A percentile compares a stretch with the other conserved stretches of the same genome.
These are phyloP conservation scores for Diaporthe helianthi DNA, from an alignment of 2,329 filamentous ascomycete species.

Conservation along the genomic window DNA sequence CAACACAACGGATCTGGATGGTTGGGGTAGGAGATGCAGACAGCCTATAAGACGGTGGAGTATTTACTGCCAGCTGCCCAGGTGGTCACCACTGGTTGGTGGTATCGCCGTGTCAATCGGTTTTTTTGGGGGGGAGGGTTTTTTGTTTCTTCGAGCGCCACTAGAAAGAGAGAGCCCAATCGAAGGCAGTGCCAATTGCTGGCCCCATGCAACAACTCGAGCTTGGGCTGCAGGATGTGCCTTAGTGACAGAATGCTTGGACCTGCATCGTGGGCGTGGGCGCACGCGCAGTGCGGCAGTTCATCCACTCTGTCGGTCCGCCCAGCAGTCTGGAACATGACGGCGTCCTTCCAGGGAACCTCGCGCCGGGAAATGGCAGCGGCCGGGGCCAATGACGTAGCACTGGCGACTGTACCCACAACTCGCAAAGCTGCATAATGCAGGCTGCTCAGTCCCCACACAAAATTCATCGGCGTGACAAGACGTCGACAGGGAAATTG, in stretches of 20 bases:
- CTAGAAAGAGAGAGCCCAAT: constrained; percentile 21
- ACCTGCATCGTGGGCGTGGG: constrained; percentile 21
- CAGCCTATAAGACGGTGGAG: constrained; percentile 10
- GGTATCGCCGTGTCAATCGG: constrained; percentile 20
- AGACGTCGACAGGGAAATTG: constrained; percentile 29
- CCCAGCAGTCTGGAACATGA: constrained; percentile 17
- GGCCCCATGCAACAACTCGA: constrained; percentile 7
- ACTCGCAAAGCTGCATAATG: background rate
- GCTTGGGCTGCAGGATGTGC: constrained; percentile 21
- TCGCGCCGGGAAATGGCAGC: constrained; percentile 20
- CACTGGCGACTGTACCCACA: background rate
- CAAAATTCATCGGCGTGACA: constrained; percentile 17
- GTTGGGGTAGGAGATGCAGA: constrained; percentile 2
- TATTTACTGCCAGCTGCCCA: background rate
- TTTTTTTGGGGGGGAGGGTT: too few relatives aligned
- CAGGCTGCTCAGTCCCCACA: too few relatives aligned
- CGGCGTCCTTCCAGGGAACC: constrained; percentile 2
- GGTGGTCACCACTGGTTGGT: background rate
- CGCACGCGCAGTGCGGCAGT: background rate
- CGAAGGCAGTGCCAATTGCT: background rate
- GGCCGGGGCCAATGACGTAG: constrained; percentile 24
- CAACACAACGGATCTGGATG: constrained; percentile 10
- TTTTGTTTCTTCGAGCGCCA: constrained; percentile 19
- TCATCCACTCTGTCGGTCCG: constrained; percentile 1
- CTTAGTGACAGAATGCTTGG: constrained; percentile 7